These are phyloP conservation scores for Gamsiella multidivaricata DNA, from an alignment of 192 early-diverging fungal genomes.

Conservation along the genomic window DNA sequence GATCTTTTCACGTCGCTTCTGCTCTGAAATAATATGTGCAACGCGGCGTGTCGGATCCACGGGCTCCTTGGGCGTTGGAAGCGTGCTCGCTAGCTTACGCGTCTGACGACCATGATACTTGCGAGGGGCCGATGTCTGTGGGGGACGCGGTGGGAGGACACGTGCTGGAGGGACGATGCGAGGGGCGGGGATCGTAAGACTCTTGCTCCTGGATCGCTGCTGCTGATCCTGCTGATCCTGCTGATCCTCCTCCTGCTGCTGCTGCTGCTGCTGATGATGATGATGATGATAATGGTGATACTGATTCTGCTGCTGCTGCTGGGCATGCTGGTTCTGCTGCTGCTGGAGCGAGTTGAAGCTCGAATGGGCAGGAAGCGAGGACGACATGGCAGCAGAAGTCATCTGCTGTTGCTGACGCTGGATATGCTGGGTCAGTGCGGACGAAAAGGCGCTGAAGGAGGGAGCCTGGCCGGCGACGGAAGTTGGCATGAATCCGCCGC, in stretches of 20 bases:
- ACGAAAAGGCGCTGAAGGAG: slow-evolving; percentile 33
- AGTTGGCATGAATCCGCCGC: slow-evolving; percentile 16
- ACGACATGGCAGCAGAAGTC: slow-evolving; percentile 40
- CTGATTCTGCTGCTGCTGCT: slow-evolving; percentile 14
- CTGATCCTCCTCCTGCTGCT: slow-evolving; percentile 3
- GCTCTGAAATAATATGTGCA: slow-evolving; percentile 57
- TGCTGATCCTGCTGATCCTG: slow-evolving; percentile 8
- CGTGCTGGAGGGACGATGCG: slow-evolving; percentile 42
- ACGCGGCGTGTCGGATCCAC: slow-evolving; percentile 51
- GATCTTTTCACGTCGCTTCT: slow-evolving; percentile 59
- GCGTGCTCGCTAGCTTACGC: slow-evolving; percentile 22
- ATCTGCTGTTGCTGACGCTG: slow-evolving; percentile 36
- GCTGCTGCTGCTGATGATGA: slow-evolving; percentile 19
- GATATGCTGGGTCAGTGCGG: slow-evolving; percentile 40
- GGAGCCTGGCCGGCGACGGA: slow-evolving; percentile 18
- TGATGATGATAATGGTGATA: slow-evolving; percentile 2
- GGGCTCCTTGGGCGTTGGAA: slow-evolving; percentile 14
- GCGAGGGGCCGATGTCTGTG: slow-evolving; percentile 43
- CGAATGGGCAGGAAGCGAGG: slow-evolving; percentile 20
- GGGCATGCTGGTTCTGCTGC: slow-evolving; percentile 6
- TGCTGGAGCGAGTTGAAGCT: slow-evolving; percentile 31
- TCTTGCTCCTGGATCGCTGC: slow-evolving; percentile 42
- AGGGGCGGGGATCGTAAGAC: slow-evolving; percentile 42
- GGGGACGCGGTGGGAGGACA: slow-evolving; percentile 33
- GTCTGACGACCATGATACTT: slow-evolving; percentile 51